Evolutionary conservation across 345 rosid species (phyloP).

Genomic region (Fremontodendron californicum): DNA sequence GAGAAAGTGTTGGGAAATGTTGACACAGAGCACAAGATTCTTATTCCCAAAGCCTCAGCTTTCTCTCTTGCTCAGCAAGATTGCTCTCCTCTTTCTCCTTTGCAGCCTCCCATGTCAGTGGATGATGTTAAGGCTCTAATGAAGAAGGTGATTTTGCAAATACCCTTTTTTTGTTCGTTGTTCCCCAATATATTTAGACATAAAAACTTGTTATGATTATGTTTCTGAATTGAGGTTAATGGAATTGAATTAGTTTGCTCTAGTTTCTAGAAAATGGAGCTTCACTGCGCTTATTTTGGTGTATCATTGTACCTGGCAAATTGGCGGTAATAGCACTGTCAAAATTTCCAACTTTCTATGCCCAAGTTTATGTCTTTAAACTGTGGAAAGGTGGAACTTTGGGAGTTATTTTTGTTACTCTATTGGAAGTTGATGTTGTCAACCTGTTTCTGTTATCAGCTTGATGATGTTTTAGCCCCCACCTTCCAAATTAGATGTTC

Average conservation of each 20-base stretch:
- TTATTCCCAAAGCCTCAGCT: conserved; percentile 72
- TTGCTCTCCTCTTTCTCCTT: conserved; percentile 58
- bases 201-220: background rate
- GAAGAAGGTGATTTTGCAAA: conserved; percentile 50
- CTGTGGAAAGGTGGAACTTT: background rate
- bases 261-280: background rate
- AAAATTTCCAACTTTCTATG: background rate
- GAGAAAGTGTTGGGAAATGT: conserved; percentile 70
- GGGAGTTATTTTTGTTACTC: background rate
- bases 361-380: background rate
- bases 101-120: conserved; percentile 56
- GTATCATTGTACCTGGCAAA: background rate
- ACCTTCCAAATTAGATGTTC: background rate
- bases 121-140: conserved; percentile 60
- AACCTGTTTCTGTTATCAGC: background rate
- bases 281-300: background rate
- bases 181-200: background rate
- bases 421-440: background rate
- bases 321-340: background rate
- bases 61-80: conserved; percentile 67
- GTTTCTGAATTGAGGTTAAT: background rate
- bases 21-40: conserved; percentile 76
- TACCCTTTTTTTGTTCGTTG: background rate
- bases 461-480: background rate
- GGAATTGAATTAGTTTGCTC: background rate